Base-by-base conservation (phyloP, 345 rosid species). In the Eucalyptus victrix region DNA sequence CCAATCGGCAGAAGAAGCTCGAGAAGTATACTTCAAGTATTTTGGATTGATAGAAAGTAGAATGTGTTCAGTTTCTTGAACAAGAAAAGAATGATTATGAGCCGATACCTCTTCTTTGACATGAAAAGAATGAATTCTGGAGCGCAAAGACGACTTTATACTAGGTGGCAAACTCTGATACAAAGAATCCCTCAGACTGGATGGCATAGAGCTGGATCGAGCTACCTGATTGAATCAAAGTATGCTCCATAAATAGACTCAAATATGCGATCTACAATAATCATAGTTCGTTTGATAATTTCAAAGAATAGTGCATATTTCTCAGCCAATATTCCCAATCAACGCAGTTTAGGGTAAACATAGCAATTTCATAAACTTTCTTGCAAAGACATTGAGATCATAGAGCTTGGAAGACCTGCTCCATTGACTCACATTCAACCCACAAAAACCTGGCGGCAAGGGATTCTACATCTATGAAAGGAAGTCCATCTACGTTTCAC, bases 81-180 rank as follows among this genome's bases (percentile, higher is more conserved):
- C 45, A 12, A 76, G 47, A 76, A 19, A 76, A 56, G 10, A 30
- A 53, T 14, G 89, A 88, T 60, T 40, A 69, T 18, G 54, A 90
- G 87, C 30, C 17, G 45, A 88, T 93, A 95, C 97, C 97, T 94
- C 95, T 86, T 91, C 94, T 90, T 94, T 92, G 88, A 93, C 93
- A 88, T 90, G 94, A 86, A 94, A 95, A 49, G 96, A 95, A 62
- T 90, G 94, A 89, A 97, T 67, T 92, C 93, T 96, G 86, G 94
- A 91, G 89, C 96, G 97, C 80, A 97, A 89, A 76, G 97, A 93
- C 80, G 95, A 93, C 93, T 96, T 96, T 49, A 96, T 93, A 87
- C 92, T 88, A 28, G 98, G 99, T 30, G 99, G 99, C 87, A 97
- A 92, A 88, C 94, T 95, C 92, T 97, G 98, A 94, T 96, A 97